phyloP scores from a whole-genome alignment of 768 basidiomycete genomes.

The Naganishia antarctica region DNA sequence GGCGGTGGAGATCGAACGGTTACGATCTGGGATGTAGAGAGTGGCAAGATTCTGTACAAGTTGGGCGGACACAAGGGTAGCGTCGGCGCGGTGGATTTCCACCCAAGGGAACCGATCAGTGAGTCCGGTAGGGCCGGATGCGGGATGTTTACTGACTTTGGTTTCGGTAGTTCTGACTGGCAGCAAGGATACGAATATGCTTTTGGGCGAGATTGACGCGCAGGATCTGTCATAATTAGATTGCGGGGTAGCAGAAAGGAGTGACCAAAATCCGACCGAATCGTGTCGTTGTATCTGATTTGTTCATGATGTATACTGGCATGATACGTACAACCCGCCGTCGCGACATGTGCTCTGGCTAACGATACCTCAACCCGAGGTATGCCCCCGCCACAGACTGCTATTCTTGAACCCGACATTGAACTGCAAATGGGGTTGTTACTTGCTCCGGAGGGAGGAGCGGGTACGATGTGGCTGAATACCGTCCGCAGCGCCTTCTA shows the following conservation, averaged over 20 bases:
- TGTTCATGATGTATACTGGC: neutral
- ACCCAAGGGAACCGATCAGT: conserved; percentile 93
- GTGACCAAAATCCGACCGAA: conserved; percentile 2
- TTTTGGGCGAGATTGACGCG: conserved; percentile 79
- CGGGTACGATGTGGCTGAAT: no score
- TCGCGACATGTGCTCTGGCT: no score
- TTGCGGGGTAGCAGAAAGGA: neutral
- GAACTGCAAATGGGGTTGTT: no score
- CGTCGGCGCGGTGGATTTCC: conserved; percentile 91
- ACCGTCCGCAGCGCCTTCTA: no score
- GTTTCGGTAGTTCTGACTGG: conserved; percentile 68
- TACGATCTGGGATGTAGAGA: conserved; percentile 51
- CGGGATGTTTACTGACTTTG: neutral
- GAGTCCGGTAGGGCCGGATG: conserved; percentile 47
- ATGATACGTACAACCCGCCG: no score
- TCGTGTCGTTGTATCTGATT: neutral
- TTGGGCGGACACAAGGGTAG: conserved; percentile 95
- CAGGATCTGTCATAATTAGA: conserved; percentile 38
- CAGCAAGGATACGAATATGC: conserved; percentile 87
- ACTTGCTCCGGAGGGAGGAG: no score
- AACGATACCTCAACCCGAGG: conserved; percentile 12
- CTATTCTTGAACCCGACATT: conserved; percentile 73
- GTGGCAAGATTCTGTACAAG: conserved; percentile 46
- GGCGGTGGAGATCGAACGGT: conserved; percentile 52
- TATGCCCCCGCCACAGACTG: conserved; percentile 38